phyloP scores from a whole-genome alignment of 1,139 yeast genomes.

The Yamadazyma oceani region DNA sequence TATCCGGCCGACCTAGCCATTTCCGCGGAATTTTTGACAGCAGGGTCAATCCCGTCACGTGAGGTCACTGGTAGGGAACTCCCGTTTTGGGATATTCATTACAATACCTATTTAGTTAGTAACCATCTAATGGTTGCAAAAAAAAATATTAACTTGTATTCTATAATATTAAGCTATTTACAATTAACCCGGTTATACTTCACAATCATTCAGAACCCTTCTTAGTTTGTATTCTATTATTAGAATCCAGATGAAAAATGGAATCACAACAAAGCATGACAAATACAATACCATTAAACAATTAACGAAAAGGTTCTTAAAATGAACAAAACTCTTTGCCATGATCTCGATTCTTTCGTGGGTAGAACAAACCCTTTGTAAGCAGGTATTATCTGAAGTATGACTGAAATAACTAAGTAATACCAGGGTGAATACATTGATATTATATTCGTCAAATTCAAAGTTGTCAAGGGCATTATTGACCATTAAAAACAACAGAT shows the following conservation, averaged over 20 bases:
- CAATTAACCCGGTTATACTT: too few species aligned
- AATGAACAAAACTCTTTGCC: slow-evolving; percentile 6
- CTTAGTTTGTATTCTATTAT: slow-evolving; percentile 4
- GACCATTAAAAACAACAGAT: slow-evolving; percentile 16
- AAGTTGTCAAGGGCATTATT: slow-evolving; percentile 6
- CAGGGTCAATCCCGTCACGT: too few species aligned
- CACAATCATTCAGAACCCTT: too few species aligned
- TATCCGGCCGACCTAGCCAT: background rate
- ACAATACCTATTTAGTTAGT: too few species aligned
- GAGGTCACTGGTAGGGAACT: too few species aligned
- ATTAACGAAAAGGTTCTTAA: slow-evolving; percentile 13
- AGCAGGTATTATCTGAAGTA: slow-evolving; percentile 7
- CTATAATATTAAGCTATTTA: too few species aligned
- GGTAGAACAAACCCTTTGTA: slow-evolving; percentile 3
- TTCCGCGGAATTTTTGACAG: too few species aligned
- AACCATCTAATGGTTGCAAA: too few species aligned
- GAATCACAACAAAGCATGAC: slow-evolving; percentile 26
- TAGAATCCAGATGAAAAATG: slow-evolving; percentile 24
- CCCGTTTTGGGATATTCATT: too few species aligned
- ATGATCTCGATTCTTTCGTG: slow-evolving; percentile 4
- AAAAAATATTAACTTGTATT: too few species aligned
- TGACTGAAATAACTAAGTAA: slow-evolving; percentile 20
- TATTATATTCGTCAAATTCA: slow-evolving; percentile 8
- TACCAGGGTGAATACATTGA: slow-evolving; percentile 21
- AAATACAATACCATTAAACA: slow-evolving; percentile 25